Conservation (phyloP, 345 rosid species). For the Cardiospermum halicacabum region DNA sequence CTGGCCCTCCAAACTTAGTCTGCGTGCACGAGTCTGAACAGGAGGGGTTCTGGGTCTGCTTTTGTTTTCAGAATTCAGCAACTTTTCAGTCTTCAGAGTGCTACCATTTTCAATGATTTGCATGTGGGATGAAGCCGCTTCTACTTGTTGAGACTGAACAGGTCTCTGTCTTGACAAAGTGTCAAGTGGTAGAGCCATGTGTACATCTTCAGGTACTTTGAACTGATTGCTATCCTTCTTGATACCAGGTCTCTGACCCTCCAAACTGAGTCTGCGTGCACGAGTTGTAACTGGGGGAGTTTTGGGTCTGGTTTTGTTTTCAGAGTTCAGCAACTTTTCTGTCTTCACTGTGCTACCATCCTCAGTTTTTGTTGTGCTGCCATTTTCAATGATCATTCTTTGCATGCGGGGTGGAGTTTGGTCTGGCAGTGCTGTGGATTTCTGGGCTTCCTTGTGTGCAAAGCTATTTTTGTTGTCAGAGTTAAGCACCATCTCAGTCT, state of each 20-base stretch:
- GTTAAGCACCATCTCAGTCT: constrained; percentile 31
- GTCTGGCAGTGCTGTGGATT: constrained; percentile 34
- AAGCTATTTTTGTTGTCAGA: no score
- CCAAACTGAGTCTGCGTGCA: constrained; percentile 57
- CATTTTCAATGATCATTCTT: no score
- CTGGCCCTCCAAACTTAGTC: constrained; percentile 69
- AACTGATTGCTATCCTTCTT: constrained; percentile 29
- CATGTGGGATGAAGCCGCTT: no score
- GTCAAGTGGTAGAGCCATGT: constrained; percentile 19
- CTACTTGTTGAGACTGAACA: constrained; percentile 30
- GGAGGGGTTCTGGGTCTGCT: constrained; percentile 50
- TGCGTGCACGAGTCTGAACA: constrained; percentile 36
- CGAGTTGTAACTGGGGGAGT: constrained; percentile 43
- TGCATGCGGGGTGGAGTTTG: no score
- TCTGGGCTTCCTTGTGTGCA: constrained; percentile 46
- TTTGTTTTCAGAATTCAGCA: constrained; percentile 35
- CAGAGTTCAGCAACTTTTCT: constrained; percentile 28
- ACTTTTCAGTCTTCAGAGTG: no score
- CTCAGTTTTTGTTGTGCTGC: no score
- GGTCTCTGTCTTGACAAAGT: constrained; percentile 23
- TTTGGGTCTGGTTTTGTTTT: constrained; percentile 44
- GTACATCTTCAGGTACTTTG: constrained; percentile 19
- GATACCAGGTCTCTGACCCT: constrained; percentile 46
- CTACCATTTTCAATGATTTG: no score
- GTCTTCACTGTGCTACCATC: no score